A percentile compares a stretch with the other conserved stretches of the same genome.
These are phyloP conservation scores for Cercospora sp. DNA, from an alignment of 2,329 filamentous ascomycete species.

Conservation along the genomic window DNA sequence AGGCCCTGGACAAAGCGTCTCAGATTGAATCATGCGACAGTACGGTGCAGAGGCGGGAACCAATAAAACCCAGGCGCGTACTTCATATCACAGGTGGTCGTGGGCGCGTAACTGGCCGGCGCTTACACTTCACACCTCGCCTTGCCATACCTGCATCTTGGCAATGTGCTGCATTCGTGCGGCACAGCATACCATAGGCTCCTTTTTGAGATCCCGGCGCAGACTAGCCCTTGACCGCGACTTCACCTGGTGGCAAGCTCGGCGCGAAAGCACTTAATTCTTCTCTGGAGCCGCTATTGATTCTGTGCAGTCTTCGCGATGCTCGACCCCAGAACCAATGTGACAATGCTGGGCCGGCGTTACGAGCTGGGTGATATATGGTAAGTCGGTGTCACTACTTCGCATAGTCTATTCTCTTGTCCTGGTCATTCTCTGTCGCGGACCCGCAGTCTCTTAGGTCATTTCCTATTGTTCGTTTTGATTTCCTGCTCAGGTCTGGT, in stretches of 20 bases:
- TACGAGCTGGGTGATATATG: slow-evolving; percentile 21
- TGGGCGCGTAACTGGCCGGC: slow-evolving; percentile 30
- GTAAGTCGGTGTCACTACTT: slow-evolving; percentile 19
- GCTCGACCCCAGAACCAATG: slow-evolving; percentile 6
- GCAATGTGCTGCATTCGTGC: slow-evolving; percentile 15
- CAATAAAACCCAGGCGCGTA: slow-evolving; percentile 6
- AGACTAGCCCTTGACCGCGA: slow-evolving; percentile 15
- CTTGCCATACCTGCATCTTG: slow-evolving; percentile 7
- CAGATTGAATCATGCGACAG: slow-evolving; percentile 8
- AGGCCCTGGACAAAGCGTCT: slow-evolving; percentile 15
- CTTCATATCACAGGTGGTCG: slow-evolving; percentile 11
- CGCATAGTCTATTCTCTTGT: neutral
- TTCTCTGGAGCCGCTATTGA: slow-evolving; percentile 26
- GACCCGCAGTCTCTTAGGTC: neutral
- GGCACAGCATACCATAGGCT: slow-evolving; percentile 35
- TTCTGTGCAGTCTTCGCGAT: slow-evolving; percentile 14
- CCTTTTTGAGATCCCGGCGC: slow-evolving; percentile 8
- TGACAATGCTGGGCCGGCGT: slow-evolving; percentile 11
- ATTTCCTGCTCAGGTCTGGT: slow-evolving; percentile 19
- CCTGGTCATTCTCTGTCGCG: slow-evolving; percentile 14
- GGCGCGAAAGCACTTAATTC: slow-evolving; percentile 11
- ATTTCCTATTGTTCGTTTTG: neutral
- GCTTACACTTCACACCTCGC: slow-evolving; percentile 24
- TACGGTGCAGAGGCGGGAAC: neutral
- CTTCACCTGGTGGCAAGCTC: slow-evolving; percentile 8